Evolutionary conservation across 2,329 filamentous ascomycete genomes (phyloP).

Genomic region (Phoma herbarum): DNA sequence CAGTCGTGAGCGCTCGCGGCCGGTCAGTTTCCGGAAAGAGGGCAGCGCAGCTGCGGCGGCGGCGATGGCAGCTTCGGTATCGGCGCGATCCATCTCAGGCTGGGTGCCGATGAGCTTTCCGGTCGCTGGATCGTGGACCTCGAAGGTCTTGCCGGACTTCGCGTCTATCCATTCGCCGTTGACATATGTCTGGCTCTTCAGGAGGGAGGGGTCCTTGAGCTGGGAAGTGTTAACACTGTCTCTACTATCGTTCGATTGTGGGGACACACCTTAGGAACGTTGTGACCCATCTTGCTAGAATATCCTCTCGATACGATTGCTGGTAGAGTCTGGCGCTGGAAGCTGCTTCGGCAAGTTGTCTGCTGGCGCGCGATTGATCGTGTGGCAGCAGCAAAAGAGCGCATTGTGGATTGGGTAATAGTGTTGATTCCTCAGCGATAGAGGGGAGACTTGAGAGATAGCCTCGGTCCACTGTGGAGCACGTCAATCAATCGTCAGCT

Average conservation of each 20-base stretch:
- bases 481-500: slow-evolving; percentile 23
- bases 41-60: slow-evolving; percentile 82
- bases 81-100: slow-evolving; percentile 81
- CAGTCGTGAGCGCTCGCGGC: slow-evolving; percentile 76
- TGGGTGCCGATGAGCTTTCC: slow-evolving; percentile 81
- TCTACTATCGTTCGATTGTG: too few species aligned
- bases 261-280: slow-evolving; percentile 52
- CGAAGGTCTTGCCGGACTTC: slow-evolving; percentile 88
- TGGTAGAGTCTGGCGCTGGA: slow-evolving; percentile 46
- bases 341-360: slow-evolving; percentile 38
- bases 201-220: slow-evolving; percentile 66
- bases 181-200: slow-evolving; percentile 86
- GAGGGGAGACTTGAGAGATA: slow-evolving; percentile 3
- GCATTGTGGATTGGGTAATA: slow-evolving; percentile 36
- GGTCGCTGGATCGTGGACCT: slow-evolving; percentile 84
- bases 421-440: slow-evolving; percentile 8
- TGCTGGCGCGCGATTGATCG: slow-evolving; percentile 45
- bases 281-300: slow-evolving; percentile 54
- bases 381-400: slow-evolving; percentile 44
- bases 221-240: slow-evolving; percentile 32
- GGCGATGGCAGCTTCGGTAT: slow-evolving; percentile 81
- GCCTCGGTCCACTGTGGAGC: slow-evolving; percentile 10
- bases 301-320: slow-evolving; percentile 51
- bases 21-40: slow-evolving; percentile 74
- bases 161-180: slow-evolving; percentile 93